phyloP scores from a whole-genome alignment of 2,329 filamentous ascomycete genomes.

The Capronia epimyces region DNA sequence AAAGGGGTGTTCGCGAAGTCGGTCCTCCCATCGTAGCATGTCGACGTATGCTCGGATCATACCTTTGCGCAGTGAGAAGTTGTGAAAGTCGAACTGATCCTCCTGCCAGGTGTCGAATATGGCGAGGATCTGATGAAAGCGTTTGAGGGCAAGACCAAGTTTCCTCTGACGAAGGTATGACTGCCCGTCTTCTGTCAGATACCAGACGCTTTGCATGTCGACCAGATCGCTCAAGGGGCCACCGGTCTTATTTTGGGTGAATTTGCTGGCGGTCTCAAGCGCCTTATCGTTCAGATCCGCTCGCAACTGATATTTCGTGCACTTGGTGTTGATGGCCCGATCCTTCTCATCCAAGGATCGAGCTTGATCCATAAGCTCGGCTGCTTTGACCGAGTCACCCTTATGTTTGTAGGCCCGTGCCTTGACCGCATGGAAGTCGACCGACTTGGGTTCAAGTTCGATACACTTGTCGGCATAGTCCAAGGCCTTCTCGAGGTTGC shows the following conservation, averaged over 20 bases:
- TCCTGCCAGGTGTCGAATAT: slow-evolving; percentile 98
- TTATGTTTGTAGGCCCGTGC: slow-evolving; percentile 90
- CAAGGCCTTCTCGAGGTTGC: slow-evolving; percentile 74
- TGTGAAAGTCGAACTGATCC: slow-evolving; percentile 98
- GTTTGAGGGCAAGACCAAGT: slow-evolving; percentile 79
- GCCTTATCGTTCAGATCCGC: slow-evolving; percentile 86
- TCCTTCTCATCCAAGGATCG: slow-evolving; percentile 81
- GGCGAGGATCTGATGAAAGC: slow-evolving; percentile 79
- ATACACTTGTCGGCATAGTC: slow-evolving; percentile 80
- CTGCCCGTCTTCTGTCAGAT: slow-evolving; percentile 88
- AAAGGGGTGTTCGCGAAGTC: slow-evolving; percentile 85
- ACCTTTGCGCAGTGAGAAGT: slow-evolving; percentile 92
- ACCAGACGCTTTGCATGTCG: slow-evolving; percentile 99
- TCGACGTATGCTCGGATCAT: slow-evolving; percentile 92
- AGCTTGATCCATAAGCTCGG: slow-evolving; percentile 82
- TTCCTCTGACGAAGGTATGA: slow-evolving; percentile 78
- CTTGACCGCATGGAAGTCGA: slow-evolving; percentile 92
- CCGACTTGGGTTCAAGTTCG: slow-evolving; percentile 68
- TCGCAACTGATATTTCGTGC: slow-evolving; percentile 90
- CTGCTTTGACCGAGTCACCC: slow-evolving; percentile 71
- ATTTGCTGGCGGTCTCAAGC: slow-evolving; percentile 82
- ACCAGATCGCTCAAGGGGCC: slow-evolving; percentile 85
- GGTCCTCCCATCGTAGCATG: slow-evolving; percentile 95
- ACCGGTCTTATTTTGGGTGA: slow-evolving; percentile 86
- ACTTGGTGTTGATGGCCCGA: slow-evolving; percentile 96